Evolutionary conservation across 345 rosid species (phyloP).

Genomic region (Boechera stricta): DNA sequence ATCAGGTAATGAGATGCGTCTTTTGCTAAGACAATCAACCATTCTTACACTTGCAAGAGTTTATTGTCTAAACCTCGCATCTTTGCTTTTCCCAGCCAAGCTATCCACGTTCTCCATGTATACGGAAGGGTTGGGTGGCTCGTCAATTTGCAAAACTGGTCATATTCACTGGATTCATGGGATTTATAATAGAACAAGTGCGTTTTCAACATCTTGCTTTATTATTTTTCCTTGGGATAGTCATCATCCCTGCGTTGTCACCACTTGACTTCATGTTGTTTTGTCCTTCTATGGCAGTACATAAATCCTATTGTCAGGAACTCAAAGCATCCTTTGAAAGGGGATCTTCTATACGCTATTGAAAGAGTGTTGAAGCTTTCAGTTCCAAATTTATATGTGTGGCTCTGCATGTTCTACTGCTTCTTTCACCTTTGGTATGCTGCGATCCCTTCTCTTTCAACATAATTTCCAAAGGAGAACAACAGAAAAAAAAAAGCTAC

Average conservation of each 20-base stretch:
- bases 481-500: not conserved
- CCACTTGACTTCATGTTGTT: conserved; percentile 38
- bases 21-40: conserved; percentile 4
- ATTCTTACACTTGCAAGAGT: conserved; percentile 26
- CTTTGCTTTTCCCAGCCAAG: conserved; percentile 54
- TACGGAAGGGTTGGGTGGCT: conserved; percentile 90
- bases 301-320: conserved; percentile 96
- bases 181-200: conserved; percentile 95
- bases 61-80: conserved; percentile 10
- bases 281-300: conserved; percentile 67
- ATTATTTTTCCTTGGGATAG: not conserved
- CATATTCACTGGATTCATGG: conserved; percentile 93
- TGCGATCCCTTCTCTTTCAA: conserved; percentile 13
- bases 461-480: not conserved
- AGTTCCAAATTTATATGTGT: conserved; percentile 89
- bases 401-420: conserved; percentile 99
- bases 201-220: conserved; percentile 36
- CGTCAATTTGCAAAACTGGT: conserved; percentile 83
- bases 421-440: conserved; percentile 93
- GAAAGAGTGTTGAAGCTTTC: conserved; percentile 99
- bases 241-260: not conserved
- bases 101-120: conserved; percentile 82
- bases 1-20: conserved; percentile 67
- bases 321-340: conserved; percentile 95
- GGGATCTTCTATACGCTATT: conserved; percentile 75